phyloP scores from a whole-genome alignment of 2,329 filamentous ascomycete species.

The Exserohilum turcica region DNA sequence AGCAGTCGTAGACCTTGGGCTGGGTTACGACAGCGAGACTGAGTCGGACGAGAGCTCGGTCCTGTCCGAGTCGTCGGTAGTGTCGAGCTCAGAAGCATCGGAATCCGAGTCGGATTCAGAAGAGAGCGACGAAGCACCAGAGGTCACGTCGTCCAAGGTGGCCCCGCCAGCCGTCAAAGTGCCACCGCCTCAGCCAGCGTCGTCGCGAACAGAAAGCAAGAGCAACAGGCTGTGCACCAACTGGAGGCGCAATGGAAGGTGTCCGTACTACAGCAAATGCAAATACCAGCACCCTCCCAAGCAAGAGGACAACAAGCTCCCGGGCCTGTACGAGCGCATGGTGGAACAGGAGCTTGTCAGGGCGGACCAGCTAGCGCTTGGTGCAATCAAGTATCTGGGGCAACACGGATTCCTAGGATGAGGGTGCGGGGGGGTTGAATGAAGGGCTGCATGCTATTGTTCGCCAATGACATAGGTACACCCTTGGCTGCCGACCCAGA shows the following conservation, averaged over 20 bases:
- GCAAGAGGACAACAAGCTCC: constrained; percentile 23
- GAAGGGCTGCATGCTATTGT: constrained; percentile 24
- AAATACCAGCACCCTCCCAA: constrained; percentile 32
- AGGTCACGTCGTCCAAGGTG: constrained; percentile 47
- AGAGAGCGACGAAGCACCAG: constrained; percentile 37
- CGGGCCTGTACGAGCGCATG: constrained; percentile 39
- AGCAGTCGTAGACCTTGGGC: constrained; percentile 30
- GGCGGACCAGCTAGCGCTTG: constrained; percentile 50
- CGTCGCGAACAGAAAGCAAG: constrained; percentile 10
- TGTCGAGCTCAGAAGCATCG: constrained; percentile 40
- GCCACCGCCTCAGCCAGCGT: constrained; percentile 17
- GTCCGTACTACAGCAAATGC: constrained; percentile 34
- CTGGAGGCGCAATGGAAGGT: constrained; percentile 36
- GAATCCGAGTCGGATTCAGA: constrained; percentile 33
- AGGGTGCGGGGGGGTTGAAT: not conserved
- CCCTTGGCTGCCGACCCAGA: constrained; percentile 69
- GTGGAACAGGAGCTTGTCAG: constrained; percentile 54
- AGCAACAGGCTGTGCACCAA: constrained; percentile 26
- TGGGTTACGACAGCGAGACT: constrained; percentile 41
- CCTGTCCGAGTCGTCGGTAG: constrained; percentile 36
- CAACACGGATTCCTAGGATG: constrained; percentile 50
- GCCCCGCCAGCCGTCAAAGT: constrained; percentile 17
- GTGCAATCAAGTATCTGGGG: constrained; percentile 55
- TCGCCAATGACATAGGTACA: constrained; percentile 71
- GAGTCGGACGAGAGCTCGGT: constrained; percentile 32